Evolutionary conservation across 768 basidiomycete species (phyloP), one percentile per base, ranked within the genome.

Genomic region (Lyophyllum decastes): DNA sequence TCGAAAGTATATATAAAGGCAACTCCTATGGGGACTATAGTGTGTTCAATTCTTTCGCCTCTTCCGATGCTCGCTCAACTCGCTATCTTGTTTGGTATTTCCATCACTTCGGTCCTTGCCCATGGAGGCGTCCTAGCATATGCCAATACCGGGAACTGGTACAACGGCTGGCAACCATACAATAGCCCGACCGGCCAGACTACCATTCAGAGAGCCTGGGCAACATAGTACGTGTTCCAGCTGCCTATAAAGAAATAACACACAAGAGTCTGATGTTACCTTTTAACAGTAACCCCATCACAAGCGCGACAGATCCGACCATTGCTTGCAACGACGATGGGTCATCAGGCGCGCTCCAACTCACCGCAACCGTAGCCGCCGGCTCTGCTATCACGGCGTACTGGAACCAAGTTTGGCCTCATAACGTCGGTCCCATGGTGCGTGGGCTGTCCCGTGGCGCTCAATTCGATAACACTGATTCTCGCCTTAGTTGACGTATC

Each of bases 261-360:
- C 30, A 33, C 11, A 17, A 2, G 11, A 38, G 14, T 7, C 35
- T 38, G 14, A 44, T 6, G 11, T 24, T 24, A 4, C 14, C 2
- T n/a, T n/a, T 35, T 3, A 33, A n/a, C 14, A 52, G 79, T 58
- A 70, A 80, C 61, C 79, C 79, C 2, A 80, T 80, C 55, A 64
- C 59, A 14, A 66, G 70, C 41, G 71, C 77, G 0, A 75, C 75
- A 4, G 72, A 66, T 35, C 57, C 78, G 1, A 76, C 71, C 1
- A 58, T 81, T n/a, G 73, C 77, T 3, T 81, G 79, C 64, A 81
- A 81, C 55, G 74, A 81, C 52, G 74, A 81, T 41, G 78, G 79
- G 9, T 68, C 68, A 6, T 70, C 77, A 2, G 69, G 72, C n/a
- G 68, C 76, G 21, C 63, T 70, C 33, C 79, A 81, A 57, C 66